These are phyloP conservation scores for Hygrocybe coccinea DNA, from an alignment of 768 basidiomycete genomes.

Conservation along the genomic window DNA sequence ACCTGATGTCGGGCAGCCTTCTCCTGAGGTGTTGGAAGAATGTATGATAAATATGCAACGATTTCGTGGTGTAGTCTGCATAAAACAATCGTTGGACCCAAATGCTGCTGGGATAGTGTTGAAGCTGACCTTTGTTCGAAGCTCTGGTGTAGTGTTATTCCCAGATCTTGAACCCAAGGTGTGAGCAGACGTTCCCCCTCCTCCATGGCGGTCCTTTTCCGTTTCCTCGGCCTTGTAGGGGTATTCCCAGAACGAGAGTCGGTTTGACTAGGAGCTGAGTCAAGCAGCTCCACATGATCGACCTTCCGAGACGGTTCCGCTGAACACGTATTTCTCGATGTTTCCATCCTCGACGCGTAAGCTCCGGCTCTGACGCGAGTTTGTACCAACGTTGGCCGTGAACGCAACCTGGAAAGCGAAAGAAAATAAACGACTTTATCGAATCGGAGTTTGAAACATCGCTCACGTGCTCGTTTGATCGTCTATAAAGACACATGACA, in stretches of 20 bases:
- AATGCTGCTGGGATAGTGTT: background rate
- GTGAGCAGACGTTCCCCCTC: slow-evolving; percentile 6
- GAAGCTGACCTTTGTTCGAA: slow-evolving; percentile 29
- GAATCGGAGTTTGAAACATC: background rate
- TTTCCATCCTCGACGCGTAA: background rate
- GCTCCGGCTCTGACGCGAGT: background rate
- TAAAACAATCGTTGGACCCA: background rate
- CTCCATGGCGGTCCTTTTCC: background rate
- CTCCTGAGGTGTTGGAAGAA: slow-evolving; percentile 52
- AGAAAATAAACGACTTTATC: background rate
- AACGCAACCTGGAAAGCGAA: background rate
- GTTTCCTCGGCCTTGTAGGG: background rate
- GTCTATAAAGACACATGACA: no score
- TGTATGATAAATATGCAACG: slow-evolving; percentile 49
- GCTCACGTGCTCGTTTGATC: background rate
- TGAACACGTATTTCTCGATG: background rate
- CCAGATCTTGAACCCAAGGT: slow-evolving; percentile 17
- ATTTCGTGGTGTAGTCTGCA: slow-evolving; percentile 63
- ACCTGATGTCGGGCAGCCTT: slow-evolving; percentile 41
- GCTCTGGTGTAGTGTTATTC: slow-evolving; percentile 10
- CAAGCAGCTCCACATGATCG: no score
- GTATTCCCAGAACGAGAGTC: background rate
- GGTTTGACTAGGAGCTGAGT: no score
- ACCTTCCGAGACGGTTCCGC: background rate
- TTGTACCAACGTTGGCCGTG: background rate